Base-by-base conservation (phyloP, 345 rosid genomes). In the Trapa incisa region DNA sequence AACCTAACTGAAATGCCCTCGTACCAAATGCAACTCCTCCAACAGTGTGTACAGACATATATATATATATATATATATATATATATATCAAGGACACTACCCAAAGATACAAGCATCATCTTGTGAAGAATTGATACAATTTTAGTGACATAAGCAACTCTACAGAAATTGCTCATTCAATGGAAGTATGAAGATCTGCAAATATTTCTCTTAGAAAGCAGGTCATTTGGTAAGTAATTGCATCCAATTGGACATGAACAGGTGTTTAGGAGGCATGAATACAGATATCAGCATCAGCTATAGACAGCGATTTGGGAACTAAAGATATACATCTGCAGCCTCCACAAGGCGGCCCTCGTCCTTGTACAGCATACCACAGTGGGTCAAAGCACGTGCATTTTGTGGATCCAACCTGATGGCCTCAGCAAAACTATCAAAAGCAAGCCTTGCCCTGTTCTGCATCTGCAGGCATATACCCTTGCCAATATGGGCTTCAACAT, bases 401-500 rank as follows among this genome's bases (percentile, higher is more conserved):
- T 87, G 81, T 1, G 96, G 92, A 68, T 95, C 96, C 83, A 95
- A 79, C 78, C 71, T 89, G 63, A 89, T 76, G 5, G 96, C 99
- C 78, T 91, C 96, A 6, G 93, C 72, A 76, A 89, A 95, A 80
- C 99, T 86, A 42, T 87, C 94, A 66, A 91, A 85, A 48, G 99
- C 97, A 45, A 71, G 85, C 79, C 79, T 82, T 76, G 92, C 90
- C 88, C 82, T 83, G 77, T 78, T 89, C 78, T 89, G 99, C 81
- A 89, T 86, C 84, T 95, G 99, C 86, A 87, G 75, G 86, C 96
- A 95, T 73, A 95, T 87, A 67, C 99, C 99, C 78, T 91, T 95
- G 65, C 99, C 99, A 63, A 95, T 89, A 72, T 85, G 78, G 67
- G 97, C 97, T 80, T 95, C 97, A 17, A 87, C 93, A 71, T 83